These are phyloP conservation scores for Recurvomyces mirabilis DNA, from an alignment of 495 filamentous ascomycete genomes.

Conservation along the genomic window DNA sequence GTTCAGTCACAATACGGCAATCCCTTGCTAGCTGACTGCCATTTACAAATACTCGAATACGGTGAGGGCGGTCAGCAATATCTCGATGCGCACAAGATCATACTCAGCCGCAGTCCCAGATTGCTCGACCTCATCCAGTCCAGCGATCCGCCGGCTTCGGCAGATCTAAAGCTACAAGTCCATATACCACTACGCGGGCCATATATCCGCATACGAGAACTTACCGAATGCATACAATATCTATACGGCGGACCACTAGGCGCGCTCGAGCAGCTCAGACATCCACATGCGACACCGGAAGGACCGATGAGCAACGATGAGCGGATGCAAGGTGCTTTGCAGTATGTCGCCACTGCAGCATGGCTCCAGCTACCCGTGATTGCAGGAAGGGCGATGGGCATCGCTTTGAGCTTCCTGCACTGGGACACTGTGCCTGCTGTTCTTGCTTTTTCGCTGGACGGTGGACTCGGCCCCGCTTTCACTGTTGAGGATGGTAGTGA, in stretches of 20 bases:
- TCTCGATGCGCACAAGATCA: conserved; percentile 25
- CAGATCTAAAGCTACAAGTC: conserved; percentile 10
- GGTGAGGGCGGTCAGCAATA: conserved; percentile 1
- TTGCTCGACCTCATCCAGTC: conserved; percentile 19
- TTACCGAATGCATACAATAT: conserved; percentile 25
- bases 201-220: conserved; percentile 17
- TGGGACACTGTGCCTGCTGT: conserved; percentile 28
- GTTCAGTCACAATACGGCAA: conserved; percentile 25
- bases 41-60: conserved; percentile 22
- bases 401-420: conserved; percentile 23
- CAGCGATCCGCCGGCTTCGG: conserved; percentile 4
- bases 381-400: conserved; percentile 19
- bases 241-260: conserved; percentile 28
- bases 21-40: conserved; percentile 26
- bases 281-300: conserved; percentile 2
- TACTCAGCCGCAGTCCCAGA: conserved; percentile 25
- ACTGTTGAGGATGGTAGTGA: conserved; percentile 15
- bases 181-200: conserved; percentile 17
- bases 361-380: conserved; percentile 21
- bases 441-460: conserved; percentile 24
- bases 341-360: conserved; percentile 22
- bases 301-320: conserved; percentile 9
- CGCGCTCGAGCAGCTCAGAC: conserved; percentile 13
- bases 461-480: conserved; percentile 15
- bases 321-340: conserved; percentile 24